Evolutionary conservation across 2,329 filamentous ascomycete genomes (phyloP), one percentile per base, ranked within the genome.

Genomic region (Nigrograna mackinnonii): DNA sequence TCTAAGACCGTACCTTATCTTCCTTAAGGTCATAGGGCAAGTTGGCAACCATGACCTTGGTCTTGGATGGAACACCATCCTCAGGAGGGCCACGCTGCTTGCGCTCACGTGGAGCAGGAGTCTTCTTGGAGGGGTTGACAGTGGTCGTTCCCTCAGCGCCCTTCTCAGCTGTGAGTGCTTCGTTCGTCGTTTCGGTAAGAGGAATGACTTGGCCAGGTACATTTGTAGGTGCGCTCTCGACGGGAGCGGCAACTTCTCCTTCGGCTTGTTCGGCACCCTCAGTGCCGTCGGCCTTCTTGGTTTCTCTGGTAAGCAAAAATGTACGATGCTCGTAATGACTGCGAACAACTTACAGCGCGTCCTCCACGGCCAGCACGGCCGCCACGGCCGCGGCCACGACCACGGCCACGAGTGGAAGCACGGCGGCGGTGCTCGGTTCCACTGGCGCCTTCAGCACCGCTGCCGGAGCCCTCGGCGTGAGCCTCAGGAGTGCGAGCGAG

Each of bases 21-120:
- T 99, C 94, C 63, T 87, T 92, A 72, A 97, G 83, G 77, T 99
- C 92, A 69, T 99, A 99, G 39, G 94, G 94, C 52, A 99, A 84
- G 80, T 99, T 99, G 67, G 94, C 94, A 66, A 99, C 94, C 94
- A 99, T 99, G 76, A 99, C 65, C 87, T 99, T 99, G 75, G 89
- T 97, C 86, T 96, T 96, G 75, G 92, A 97, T 56, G 94, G 87
- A 66, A 99, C 89, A 60, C 94, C 94, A 70, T 99, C 92, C 73
- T 95, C 92, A 47, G 94, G 94, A 55, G 94, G 94, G 52, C 94
- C 94, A 72, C 94, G 91, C 83, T 96, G 84, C 77, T 84, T 85
- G 70, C 81, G 82, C 60, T 79, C 75, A 61, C 78, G 78, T 49
- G 74, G 62, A 63, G 69, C 69, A 53, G 67, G 64, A 45, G 59